Percentiles rank a stretch among this genome's conserved stretches.
Conservation (phyloP, 257 asterid species). For the Ocimum tenuiflorum region DNA sequence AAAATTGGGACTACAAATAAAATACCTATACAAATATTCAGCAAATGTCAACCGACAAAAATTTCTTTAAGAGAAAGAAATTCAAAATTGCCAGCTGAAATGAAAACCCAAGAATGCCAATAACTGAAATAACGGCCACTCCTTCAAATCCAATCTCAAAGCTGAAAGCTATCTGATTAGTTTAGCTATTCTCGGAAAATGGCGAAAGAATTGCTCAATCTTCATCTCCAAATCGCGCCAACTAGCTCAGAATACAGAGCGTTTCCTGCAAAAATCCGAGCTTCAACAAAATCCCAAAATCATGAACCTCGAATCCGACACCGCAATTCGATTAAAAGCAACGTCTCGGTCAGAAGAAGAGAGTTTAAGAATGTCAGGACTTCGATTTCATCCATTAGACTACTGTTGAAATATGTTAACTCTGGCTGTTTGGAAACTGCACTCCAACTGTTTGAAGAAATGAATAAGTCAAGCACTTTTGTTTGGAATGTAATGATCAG, state of each 20-base stretch:
- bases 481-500: slow-evolving; percentile 55
- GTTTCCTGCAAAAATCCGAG: slow-evolving; percentile 19
- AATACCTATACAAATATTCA: not conserved
- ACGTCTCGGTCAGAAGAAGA: not conserved
- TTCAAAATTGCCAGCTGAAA: not conserved
- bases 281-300: slow-evolving; percentile 22
- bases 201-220: slow-evolving; percentile 15
- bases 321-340: not conserved
- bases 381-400: slow-evolving; percentile 24
- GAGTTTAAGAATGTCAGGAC: not conserved
- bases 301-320: slow-evolving; percentile 18
- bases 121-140: slow-evolving; percentile 30
- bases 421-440: slow-evolving; percentile 43
- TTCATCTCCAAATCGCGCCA: slow-evolving; percentile 19
- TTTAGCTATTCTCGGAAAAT: slow-evolving; percentile 9
- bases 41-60: not conserved
- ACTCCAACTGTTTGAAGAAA: slow-evolving; percentile 49
- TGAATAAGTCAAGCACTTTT: slow-evolving; percentile 29
- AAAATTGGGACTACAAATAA: too few species aligned
- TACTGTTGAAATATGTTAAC: slow-evolving; percentile 16
- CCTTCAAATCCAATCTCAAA: not conserved
- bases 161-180: not conserved
- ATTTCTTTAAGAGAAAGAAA: not conserved
- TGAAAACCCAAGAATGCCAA: not conserved
- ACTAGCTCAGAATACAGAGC: slow-evolving; percentile 7